Evolutionary conservation across 306 rosid species (phyloP).

Genomic region (Prinsepia uniflora): DNA sequence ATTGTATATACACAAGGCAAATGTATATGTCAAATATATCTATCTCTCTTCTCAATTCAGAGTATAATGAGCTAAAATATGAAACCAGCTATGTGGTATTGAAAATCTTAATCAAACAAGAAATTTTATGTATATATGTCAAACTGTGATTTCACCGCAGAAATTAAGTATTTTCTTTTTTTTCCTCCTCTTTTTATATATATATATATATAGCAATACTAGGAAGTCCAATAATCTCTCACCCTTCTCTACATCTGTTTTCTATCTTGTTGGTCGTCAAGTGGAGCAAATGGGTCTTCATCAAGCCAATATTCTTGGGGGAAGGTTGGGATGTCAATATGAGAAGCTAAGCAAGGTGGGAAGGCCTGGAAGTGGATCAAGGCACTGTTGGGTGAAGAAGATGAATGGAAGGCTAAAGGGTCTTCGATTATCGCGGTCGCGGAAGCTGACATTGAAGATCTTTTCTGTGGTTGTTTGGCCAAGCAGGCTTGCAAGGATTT

Average conservation of each 20-base stretch:
- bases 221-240: background rate
- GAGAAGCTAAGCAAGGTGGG: conserved; percentile 38
- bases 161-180: background rate
- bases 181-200: background rate
- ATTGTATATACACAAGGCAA: background rate
- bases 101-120: conserved; percentile 6
- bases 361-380: conserved; percentile 28
- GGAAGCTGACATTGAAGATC: conserved; percentile 44
- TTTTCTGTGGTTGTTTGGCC: conserved; percentile 35
- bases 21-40: background rate
- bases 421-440: conserved; percentile 39
- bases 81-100: conserved; percentile 37
- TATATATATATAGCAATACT: background rate
- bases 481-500: conserved; percentile 47
- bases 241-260: background rate
- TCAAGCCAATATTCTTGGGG: conserved; percentile 27
- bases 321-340: conserved; percentile 43
- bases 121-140: too few relatives aligned
- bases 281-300: conserved; percentile 40
- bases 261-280: background rate
- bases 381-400: conserved; percentile 47
- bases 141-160: too few relatives aligned
- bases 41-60: conserved; percentile 30
- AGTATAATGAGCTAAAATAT: conserved; percentile 27
- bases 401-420: conserved; percentile 53